phyloP scores from a whole-genome alignment of 2,329 filamentous ascomycete species.

The Aspergillus fumigatiaffinis region DNA sequence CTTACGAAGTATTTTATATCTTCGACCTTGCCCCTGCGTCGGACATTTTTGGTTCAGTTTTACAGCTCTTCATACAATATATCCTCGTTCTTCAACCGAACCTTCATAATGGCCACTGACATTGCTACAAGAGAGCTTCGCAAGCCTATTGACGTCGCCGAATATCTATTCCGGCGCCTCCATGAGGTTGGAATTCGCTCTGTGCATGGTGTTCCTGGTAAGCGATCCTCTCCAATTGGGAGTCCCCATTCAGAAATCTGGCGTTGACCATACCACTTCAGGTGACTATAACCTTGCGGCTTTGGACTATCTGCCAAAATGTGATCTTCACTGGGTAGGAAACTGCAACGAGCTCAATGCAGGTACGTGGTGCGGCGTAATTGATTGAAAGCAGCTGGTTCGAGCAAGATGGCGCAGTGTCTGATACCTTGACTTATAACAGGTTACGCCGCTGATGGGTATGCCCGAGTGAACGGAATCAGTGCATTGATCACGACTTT shows the following conservation, averaged over 20 bases:
- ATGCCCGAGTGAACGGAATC: slow-evolving; percentile 68
- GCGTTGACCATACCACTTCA: slow-evolving; percentile 7
- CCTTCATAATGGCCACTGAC: slow-evolving; percentile 34
- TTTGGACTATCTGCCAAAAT: slow-evolving; percentile 55
- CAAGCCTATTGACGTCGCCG: slow-evolving; percentile 42
- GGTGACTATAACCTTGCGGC: slow-evolving; percentile 65
- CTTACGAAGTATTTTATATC: not conserved
- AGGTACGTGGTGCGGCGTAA: slow-evolving; percentile 31
- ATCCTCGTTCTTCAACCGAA: not conserved
- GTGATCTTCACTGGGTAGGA: slow-evolving; percentile 55
- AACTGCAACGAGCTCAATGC: slow-evolving; percentile 61
- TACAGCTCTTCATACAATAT: not conserved
- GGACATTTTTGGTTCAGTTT: not conserved
- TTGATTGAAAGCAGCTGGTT: not conserved
- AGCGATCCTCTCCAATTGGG: slow-evolving; percentile 31
- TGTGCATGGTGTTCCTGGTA: slow-evolving; percentile 51
- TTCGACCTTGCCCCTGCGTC: not conserved
- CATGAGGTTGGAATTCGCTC: slow-evolving; percentile 47
- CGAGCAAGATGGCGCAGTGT: not conserved
- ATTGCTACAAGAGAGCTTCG: slow-evolving; percentile 43
- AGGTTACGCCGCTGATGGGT: slow-evolving; percentile 76
- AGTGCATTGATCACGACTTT: slow-evolving; percentile 70
- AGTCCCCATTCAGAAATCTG: not conserved
- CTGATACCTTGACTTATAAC: not conserved
- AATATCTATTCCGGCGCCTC: slow-evolving; percentile 50